Evolutionary conservation across 176 grass and related monocot genomes (phyloP), one percentile per base, ranked within the genome.

Genomic region (Musa troglodytarum): DNA sequence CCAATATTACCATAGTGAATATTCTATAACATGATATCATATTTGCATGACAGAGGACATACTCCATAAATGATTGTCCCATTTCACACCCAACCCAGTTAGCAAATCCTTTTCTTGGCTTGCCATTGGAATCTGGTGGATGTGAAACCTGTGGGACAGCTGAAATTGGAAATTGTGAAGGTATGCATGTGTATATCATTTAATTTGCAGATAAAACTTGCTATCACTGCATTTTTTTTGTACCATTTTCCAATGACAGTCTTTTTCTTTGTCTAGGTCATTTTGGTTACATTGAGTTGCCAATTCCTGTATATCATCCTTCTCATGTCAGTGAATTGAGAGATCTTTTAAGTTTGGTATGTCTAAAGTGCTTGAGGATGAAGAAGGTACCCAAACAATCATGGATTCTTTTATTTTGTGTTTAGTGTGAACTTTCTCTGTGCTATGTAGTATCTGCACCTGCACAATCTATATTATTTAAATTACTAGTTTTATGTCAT

Each of bases 81-180:
- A 82, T 98, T 14, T 89, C 88, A 52, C 90, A 98, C 77, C 90
- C 90, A 22, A 91, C 90, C 72, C 95, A 98, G 78, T 84, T 98
- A 58, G 57, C 56, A 58, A 98, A 98, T 62, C 90, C 95, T 62
- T 98, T 91, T 73, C 86, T 98, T 63, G 95, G 95, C 67, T 81
- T 98, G 68, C 95, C 95, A 13, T 77, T 98, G 12, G 90, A 93
- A 79, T 79, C 75, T 67, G 90, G 95, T 15, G 91, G 87, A 81
- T 98, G 95, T 24, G 95, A 98, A 75, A 84, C 95, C 13, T 98
- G 95, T 81, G 95, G 95, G 24, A 92, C 90, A 50, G 83, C 86
- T 8, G 95, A 93, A 73, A 82, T 74, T 0, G 88, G 87, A 52
- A 78, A 98, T 75, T 98, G 95, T 9, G 95, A 98, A 93, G 95